Base-by-base conservation (phyloP, 1,284 basidiomycete genomes). In the Pseudomicrostroma phylloplanum region DNA sequence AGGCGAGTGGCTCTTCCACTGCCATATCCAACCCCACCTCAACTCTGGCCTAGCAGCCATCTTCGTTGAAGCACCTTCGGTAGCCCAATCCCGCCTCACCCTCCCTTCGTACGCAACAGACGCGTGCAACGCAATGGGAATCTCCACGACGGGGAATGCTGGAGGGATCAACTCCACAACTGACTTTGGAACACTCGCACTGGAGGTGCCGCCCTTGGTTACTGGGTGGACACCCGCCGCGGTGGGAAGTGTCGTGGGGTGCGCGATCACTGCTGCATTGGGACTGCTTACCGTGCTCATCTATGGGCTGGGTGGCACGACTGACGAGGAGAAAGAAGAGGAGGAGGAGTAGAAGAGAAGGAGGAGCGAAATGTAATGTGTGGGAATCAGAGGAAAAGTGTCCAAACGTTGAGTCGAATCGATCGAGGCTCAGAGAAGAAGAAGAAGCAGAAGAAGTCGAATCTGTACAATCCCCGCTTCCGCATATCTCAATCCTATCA, bases 171-270 rank as follows among this genome's bases (percentile, higher is more conserved):
- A 74, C 62, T 77, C 74, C n/a, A 56, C 41, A 0, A 71, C 68
- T 11, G 65, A 75, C 62, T 76, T 76, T 57, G 56, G 48, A 4
- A 64, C 60, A 1, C 58, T 74, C 40, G 43, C 19, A 0, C 63
- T 62, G 60, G 72, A 62, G 3, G 67, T 67, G 0, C 61, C 62
- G 0, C 68, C 66, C n/a, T 56, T 76, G 56, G 64, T 59, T 42
- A 59, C 61, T 0, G 73, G 73, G 8, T 76, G 73, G 73, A 76
- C 73, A 15, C 40, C 60, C 0, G 63, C 62, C 15, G 72, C 72
- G 30, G 89, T 91, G 65, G 86, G 86, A 36, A 92, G 92, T 23
- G 86, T 97, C 83, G 84, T 86, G 0, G 92, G 89, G 0, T 92
- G 90, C 74, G 86, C 92, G 59, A 80, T 94, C 63, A 86, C 89